Conservation (phyloP, 306 rosid species). For the Quercus mongolica region DNA sequence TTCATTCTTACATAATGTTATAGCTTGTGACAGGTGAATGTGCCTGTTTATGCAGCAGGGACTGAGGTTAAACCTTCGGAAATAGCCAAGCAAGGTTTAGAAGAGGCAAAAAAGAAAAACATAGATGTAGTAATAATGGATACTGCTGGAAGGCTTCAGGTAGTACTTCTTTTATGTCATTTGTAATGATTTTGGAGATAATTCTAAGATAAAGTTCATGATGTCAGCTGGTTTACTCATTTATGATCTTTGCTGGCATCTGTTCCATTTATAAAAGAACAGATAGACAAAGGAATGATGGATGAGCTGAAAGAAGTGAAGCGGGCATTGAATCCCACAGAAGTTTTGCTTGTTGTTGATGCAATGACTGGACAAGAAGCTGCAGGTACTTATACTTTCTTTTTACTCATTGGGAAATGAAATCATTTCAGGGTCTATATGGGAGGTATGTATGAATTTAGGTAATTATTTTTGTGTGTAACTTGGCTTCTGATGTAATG, state of each 20-base stretch:
- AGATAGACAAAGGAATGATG: conserved; percentile 98
- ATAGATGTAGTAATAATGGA: conserved; percentile 88
- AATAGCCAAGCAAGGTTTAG: conserved; percentile 89
- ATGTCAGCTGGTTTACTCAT: conserved; percentile 2
- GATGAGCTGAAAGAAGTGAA: conserved; percentile 96
- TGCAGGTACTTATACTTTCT: conserved; percentile 58
- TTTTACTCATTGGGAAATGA: conserved; percentile 2
- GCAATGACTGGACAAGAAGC: conserved; percentile 99
- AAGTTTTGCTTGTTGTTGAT: conserved; percentile 96
- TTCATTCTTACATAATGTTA: conserved; percentile 32
- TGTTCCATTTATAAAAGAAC: conserved; percentile 13
- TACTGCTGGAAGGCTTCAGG: conserved; percentile 99
- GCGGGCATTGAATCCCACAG: conserved; percentile 70
- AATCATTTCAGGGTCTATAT: neutral
- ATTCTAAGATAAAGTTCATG: neutral
- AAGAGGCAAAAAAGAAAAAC: conserved; percentile 88
- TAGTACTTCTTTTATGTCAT: conserved; percentile 22
- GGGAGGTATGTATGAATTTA: neutral
- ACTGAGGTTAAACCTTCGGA: conserved; percentile 82
- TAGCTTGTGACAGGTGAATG: conserved; percentile 76
- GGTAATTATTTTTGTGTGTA: neutral
- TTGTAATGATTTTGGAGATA: neutral
- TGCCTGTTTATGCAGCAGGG: conserved; percentile 91
- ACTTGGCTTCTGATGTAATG: neutral
- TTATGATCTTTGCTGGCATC: conserved; percentile 17